phyloP scores from a whole-genome alignment of 768 basidiomycete species.

The Hygrophorus pudorinus region DNA sequence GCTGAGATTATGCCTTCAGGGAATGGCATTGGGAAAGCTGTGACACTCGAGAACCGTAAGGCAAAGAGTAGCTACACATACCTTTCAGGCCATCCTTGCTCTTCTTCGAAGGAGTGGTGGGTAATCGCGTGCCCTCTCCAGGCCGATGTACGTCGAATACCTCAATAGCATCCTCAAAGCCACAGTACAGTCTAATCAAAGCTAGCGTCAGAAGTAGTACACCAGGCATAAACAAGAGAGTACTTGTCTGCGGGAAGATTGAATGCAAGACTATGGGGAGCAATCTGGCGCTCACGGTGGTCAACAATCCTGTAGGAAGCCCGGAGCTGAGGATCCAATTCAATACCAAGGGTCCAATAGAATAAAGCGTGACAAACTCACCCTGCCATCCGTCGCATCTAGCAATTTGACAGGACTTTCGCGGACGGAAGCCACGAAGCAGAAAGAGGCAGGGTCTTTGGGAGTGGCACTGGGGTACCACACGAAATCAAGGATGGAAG shows the following conservation, averaged over 20 bases:
- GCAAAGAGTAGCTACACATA: slow-evolving; percentile 16
- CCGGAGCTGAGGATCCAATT: slow-evolving; percentile 46
- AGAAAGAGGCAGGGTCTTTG: slow-evolving; percentile 53
- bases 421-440: slow-evolving; percentile 75
- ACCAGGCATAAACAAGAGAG: slow-evolving; percentile 8
- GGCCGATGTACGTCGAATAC: slow-evolving; percentile 59
- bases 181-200: slow-evolving; percentile 60
- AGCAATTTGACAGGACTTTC: slow-evolving; percentile 81
- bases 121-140: slow-evolving; percentile 62
- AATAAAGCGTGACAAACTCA: slow-evolving; percentile 21
- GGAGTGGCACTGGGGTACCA: slow-evolving; percentile 80
- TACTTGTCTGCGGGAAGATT: slow-evolving; percentile 60
- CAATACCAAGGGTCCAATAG: not conserved
- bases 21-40: not conserved
- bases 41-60: not conserved
- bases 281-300: slow-evolving; percentile 85
- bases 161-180: slow-evolving; percentile 22
- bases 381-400: slow-evolving; percentile 70
- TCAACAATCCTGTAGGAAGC: slow-evolving; percentile 91
- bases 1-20: slow-evolving; percentile 71
- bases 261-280: slow-evolving; percentile 79
- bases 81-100: slow-evolving; percentile 86
- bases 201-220: not conserved
- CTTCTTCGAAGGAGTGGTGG: slow-evolving; percentile 64
- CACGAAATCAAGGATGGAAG: slow-evolving; percentile 64